Evolutionary conservation across 1,284 basidiomycete species (phyloP), one percentile per base, ranked within the genome.

Genomic region (Cutaneotrichosporon cutaneum): DNA sequence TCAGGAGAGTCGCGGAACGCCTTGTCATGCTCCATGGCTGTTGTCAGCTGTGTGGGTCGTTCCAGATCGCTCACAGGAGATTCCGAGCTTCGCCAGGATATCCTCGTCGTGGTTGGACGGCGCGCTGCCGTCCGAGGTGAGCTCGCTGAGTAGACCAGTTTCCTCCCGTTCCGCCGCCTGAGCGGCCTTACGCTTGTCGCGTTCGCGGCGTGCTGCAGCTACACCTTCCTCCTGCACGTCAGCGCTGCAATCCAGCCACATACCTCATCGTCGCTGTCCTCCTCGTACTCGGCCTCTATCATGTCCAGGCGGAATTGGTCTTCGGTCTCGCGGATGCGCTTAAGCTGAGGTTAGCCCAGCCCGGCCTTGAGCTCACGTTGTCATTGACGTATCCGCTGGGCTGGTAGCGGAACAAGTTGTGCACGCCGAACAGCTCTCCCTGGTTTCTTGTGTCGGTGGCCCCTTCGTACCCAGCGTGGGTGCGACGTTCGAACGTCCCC

Each of bases 391-490:
- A 76, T 1, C 78, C 78, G 8, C 69, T 68, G 1, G 72, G 72
- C 35, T 74, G 63, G 56, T 75, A 80, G 2, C 65, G 67, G 64
- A 80, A 79, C 53, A 80, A 70, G 58, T 80, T 80, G n/a, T 75
- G 73, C 1, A 72, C 65, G 3, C 77, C 78, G 56, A 75, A 80
- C 6, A 80, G 67, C 47, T 80, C 78, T 3, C 74, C 76, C 61
- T 75, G 69, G 35, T 72, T 71, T 36, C 65, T 64, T 13, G 51
- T 58, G 1, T 55, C 66, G 16, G 51, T 62, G 1, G 67, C 76
- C 1, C 72, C 70, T 32, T 77, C 74, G 42, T 67, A 71, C 0
- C 78, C 78, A 50, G 69, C 70, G 48, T 76, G 75, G 2, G 72
- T 72, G 22, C 78, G 72, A 14, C 71, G 65, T 54, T 80, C 77